Base-by-base conservation (phyloP, 2,329 filamentous ascomycete species). In the Parasarocladium wereldwijsianum region DNA sequence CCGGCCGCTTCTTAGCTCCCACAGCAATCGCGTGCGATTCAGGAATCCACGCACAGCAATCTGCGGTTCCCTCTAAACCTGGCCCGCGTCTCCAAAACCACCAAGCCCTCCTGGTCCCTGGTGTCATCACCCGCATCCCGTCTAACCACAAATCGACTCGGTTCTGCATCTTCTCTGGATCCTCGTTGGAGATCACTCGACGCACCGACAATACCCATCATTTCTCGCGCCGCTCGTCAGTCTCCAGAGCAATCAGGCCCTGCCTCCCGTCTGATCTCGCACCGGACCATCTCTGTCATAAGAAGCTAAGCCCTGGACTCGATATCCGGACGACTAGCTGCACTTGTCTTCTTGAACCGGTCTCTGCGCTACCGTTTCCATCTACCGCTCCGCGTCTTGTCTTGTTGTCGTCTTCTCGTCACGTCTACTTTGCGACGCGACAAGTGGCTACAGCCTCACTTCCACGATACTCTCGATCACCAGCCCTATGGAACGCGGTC, bases 401-500 rank as follows among this genome's bases (percentile, higher is more conserved):
- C n/a, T n/a, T n/a, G n/a, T n/a, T n/a, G n/a, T n/a, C n/a, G n/a
- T n/a, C n/a, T n/a, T n/a, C n/a, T n/a, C n/a, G n/a, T n/a, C n/a
- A n/a, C n/a, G n/a, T 34, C 21, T 34, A 10, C 4, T 26, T 14
- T 33, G 27, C 39, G 39, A 49, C 40, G 39, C 40, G 26, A 44
- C 41, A 33, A 24, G 44, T 35, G 37, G 41, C 38, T 38, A 38
- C 33, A 40, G 44, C 32, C 36, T 41, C 38, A 9, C 26, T 29
- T 8, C 14, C 5, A 5, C 14, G 11, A 9, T 14, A 8, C 9
- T 10, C 4, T 11, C 17, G 15, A 21, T 8, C 26, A 12, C 16
- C 27, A 29, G 27, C 27, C 29, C 19, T 60, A 69, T 69, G 67
- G 67, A 71, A 61, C 65, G 66, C 53, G 58, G 58, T 67, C 66